These are phyloP conservation scores for Hysterium pulicare DNA, from an alignment of 2,329 filamentous ascomycete genomes.

Conservation along the genomic window DNA sequence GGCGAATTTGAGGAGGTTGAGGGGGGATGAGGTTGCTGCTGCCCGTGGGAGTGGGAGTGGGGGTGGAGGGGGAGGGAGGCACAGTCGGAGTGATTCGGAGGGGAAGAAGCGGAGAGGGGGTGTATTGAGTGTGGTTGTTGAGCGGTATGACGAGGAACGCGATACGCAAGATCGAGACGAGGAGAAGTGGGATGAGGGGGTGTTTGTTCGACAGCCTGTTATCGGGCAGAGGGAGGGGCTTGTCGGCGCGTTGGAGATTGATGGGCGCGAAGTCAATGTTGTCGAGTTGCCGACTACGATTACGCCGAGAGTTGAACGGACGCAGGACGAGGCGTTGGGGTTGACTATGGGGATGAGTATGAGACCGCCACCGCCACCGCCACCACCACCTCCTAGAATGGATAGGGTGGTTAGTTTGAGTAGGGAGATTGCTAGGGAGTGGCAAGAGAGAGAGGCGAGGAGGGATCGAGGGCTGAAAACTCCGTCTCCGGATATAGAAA, in stretches of 20 bases:
- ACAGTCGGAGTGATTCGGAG: too few relatives aligned
- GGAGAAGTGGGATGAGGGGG: neutral
- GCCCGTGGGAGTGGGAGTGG: too few relatives aligned
- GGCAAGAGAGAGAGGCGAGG: neutral
- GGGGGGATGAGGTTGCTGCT: too few relatives aligned
- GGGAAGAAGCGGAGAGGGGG: too few relatives aligned
- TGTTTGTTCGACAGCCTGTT: slow-evolving; percentile 18
- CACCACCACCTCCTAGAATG: too few relatives aligned
- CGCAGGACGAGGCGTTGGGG: neutral
- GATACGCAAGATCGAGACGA: too few relatives aligned
- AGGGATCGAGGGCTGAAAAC: too few relatives aligned
- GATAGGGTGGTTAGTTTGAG: neutral
- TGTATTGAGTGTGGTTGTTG: too few relatives aligned
- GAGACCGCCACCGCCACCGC: too few relatives aligned
- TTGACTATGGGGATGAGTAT: neutral
- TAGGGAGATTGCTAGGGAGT: neutral
- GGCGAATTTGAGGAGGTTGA: too few relatives aligned
- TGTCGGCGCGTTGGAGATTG: slow-evolving; percentile 21
- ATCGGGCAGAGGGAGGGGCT: slow-evolving; percentile 25
- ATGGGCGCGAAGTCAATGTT: slow-evolving; percentile 14
- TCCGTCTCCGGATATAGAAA: neutral
- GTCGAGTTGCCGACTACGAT: slow-evolving; percentile 20
- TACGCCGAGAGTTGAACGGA: slow-evolving; percentile 13
- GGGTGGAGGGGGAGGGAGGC: too few relatives aligned
- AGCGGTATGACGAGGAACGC: too few relatives aligned